Evolutionary conservation across 345 rosid genomes (phyloP), one percentile per base, ranked within the genome.

Genomic region (Citrus sp.): DNA sequence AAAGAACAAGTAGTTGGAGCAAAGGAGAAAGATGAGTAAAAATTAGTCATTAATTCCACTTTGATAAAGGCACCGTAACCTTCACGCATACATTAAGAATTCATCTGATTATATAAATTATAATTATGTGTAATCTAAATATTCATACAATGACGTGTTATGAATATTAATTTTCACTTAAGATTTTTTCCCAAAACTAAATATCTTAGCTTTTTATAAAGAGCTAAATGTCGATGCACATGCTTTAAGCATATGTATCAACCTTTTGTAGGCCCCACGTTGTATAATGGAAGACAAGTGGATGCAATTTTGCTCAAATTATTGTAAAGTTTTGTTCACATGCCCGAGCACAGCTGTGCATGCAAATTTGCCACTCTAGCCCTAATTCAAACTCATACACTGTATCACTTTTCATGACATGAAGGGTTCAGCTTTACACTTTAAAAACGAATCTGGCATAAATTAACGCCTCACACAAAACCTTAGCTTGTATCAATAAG

Each of bases 221-320:
- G 37, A 28, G 25, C 32, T 69, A 13, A 65, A 51, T 76, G 73
- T 35, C 4, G 24, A 13, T 13, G 65, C 72, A 54, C 64, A 67
- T 76, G 71, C 51, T 64, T 35, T 55, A 35, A 70, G 62, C 30
- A 64, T 76, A 46, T 67, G 69, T 70, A 76, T 70, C 46, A 78
- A 78, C 40, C 68, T 68, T 72, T 73, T 67, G 12, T 59, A 27
- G n/a, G 27, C 28, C 51, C 19, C 37, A 59, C 7, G 30, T 25
- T 42, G 56, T 54, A 22, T 46, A 56, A 58, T 71, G 67, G 9
- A 73, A 55, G 30, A 24, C 32, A 61, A 72, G 74, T 37, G 65
- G 51, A 16, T 24, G 35, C 25, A 49, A 62, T 19, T 61, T 70
- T 62, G 59, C 71, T 76, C 13, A 56, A 27, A 69, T 64, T 72